Evolutionary conservation across 805 yeast genomes (phyloP).

Genomic region (Kregervanrija pseudodelftensis): DNA sequence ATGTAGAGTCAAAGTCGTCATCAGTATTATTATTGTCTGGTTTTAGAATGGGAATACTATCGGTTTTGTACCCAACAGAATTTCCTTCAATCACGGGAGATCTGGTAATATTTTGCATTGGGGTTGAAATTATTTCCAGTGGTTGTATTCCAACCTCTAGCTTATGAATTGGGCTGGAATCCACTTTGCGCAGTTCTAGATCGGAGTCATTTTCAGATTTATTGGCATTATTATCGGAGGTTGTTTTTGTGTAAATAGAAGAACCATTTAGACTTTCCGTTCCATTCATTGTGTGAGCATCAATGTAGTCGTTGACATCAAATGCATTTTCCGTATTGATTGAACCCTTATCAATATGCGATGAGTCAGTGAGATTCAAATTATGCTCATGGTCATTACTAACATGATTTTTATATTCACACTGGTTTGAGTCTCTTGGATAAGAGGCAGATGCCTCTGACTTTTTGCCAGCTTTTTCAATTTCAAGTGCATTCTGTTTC

Average conservation of each 20-base stretch:
- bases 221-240: neutral
- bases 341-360: neutral
- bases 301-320: constrained; percentile 10
- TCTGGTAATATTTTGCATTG: neutral
- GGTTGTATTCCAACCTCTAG: constrained; percentile 1
- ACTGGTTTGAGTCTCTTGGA: too few relatives aligned
- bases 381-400: too few relatives aligned
- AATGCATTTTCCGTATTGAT: constrained; percentile 1
- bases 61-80: neutral
- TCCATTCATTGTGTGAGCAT: neutral
- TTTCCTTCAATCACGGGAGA: too few relatives aligned
- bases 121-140: neutral
- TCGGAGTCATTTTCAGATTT: neutral
- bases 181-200: neutral
- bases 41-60: neutral
- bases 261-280: neutral
- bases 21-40: constrained; percentile 9
- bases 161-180: constrained; percentile 6
- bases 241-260: constrained; percentile 2
- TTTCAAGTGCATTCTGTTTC: neutral
- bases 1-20: constrained; percentile 9
- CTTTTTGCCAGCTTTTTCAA: neutral
- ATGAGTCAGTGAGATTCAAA: neutral
- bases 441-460: neutral
- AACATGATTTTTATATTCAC: too few relatives aligned